Evolutionary conservation across 192 early-diverging fungal species (phyloP).

Genomic region (Backusella sp.): DNA sequence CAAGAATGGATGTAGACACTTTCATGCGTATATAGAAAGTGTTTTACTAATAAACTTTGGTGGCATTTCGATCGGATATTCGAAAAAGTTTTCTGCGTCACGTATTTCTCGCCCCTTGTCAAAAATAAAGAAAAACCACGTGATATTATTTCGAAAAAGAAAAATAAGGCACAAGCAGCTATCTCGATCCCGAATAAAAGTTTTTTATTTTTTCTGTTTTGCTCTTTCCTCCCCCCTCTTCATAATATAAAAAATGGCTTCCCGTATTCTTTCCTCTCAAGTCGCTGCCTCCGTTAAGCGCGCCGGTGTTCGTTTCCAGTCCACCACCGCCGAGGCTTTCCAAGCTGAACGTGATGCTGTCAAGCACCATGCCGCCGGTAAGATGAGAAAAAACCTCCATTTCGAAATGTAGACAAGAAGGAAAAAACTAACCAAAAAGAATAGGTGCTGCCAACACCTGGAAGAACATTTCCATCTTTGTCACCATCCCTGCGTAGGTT

Average conservation of each 20-base stretch:
- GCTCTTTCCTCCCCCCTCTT: background rate
- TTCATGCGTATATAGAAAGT: too few relatives aligned
- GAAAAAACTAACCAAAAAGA: background rate
- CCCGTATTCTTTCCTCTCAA: slow-evolving; percentile 11
- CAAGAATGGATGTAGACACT: too few relatives aligned
- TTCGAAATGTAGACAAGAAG: background rate
- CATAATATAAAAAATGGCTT: slow-evolving; percentile 10
- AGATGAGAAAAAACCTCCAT: background rate
- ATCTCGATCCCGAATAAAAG: slow-evolving; percentile 4
- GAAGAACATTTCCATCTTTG: slow-evolving; percentile 40
- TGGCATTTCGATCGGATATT: too few relatives aligned
- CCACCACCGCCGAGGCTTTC: slow-evolving; percentile 12
- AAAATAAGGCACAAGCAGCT: background rate
- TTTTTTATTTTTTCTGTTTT: background rate
- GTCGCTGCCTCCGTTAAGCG: slow-evolving; percentile 20
- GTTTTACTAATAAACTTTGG: too few relatives aligned
- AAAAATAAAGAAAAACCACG: background rate
- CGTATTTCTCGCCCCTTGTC: background rate
- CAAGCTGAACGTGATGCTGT: slow-evolving; percentile 34
- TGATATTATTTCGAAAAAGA: background rate
- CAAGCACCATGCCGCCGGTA: slow-evolving; percentile 36
- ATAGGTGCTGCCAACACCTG: slow-evolving; percentile 35
- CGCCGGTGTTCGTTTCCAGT: slow-evolving; percentile 31
- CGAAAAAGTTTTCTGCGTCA: background rate
- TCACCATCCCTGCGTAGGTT: slow-evolving; percentile 39